Base-by-base conservation (phyloP, 1,284 basidiomycete genomes). In the Austropuccinia psidii region DNA sequence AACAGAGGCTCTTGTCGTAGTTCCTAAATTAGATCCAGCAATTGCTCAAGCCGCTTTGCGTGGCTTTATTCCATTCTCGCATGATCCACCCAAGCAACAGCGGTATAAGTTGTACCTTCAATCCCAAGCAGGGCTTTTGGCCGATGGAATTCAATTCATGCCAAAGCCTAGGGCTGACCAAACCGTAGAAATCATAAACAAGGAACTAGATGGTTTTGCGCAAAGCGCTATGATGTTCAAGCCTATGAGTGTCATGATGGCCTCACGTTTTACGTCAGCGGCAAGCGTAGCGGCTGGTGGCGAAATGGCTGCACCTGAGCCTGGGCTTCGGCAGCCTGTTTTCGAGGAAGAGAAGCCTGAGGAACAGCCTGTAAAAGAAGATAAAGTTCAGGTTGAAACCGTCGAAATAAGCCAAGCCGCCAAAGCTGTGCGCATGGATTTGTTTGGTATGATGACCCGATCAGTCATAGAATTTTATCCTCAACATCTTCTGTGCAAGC, bases 211-310 rank as follows among this genome's bases (percentile, higher is more conserved):
- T 50, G 91, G 94, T 76, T 98, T 93, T 77, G 87, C 89, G 0
- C 90, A 92, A 78, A 86, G 90, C 0, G 96, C 95, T 0, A 83
- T 86, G 31, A 87, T 98, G 33, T 98, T 97, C 83, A 91, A 92
- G 77, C 95, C 95, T 0, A 88, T 95, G 79, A 88, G 88, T 0
- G 90, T 88, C 19, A 90, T 91, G 27, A 97, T 98, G 90, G 91
- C 93, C 0, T 89, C 87, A 21, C 86, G 95, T 6, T 98, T 98
- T 81, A 92, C 90, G 1, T 89, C 87, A 70, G 90, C 89, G 0
- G 84, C 85, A 5, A 83, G 57, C 60, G 11, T 87, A 74, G 78
- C 89, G 62, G 86, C 90, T 76, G 77, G 83, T 67, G 85, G 74
- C 74, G 81, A 88, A 43, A 84, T 89, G 35, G 85, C 87, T 75